Percentiles rank a stretch among this genome's conserved stretches.
phyloP scores from a whole-genome alignment of 176 grass and related monocot genomes.

The Aegilops speltoides region DNA sequence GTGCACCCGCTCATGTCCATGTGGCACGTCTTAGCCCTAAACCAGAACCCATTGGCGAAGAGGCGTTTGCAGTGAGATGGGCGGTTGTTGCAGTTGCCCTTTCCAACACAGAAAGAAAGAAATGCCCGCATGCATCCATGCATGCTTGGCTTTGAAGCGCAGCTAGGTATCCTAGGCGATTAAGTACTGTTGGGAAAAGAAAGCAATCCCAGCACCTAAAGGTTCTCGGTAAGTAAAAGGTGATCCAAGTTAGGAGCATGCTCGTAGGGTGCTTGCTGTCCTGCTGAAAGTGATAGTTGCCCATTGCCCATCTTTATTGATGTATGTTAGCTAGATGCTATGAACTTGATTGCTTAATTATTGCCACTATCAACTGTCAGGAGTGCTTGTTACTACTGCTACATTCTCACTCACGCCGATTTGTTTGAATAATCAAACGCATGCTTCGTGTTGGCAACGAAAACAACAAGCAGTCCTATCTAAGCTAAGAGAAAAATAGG shows the following conservation, averaged over 20 bases:
- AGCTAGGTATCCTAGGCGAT: conserved; percentile 37
- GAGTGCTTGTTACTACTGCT: background rate
- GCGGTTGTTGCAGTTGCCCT: conserved; percentile 15
- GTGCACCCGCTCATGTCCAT: background rate
- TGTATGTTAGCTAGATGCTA: conserved; percentile 35
- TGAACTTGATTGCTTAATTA: background rate
- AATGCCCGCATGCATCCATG: background rate
- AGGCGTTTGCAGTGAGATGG: background rate
- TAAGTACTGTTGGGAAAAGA: conserved; percentile 11
- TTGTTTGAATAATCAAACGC: too few relatives aligned
- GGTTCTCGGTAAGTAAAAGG: conserved; percentile 21
- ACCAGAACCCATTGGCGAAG: background rate
- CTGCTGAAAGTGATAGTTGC: conserved; percentile 38
- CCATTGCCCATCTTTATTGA: conserved; percentile 16
- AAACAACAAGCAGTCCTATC: too few relatives aligned
- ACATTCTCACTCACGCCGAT: too few relatives aligned
- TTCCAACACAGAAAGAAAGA: conserved; percentile 22
- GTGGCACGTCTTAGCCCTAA: background rate
- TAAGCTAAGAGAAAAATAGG: too few relatives aligned
- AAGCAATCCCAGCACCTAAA: conserved; percentile 5
- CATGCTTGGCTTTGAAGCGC: conserved; percentile 45
- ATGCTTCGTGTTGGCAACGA: too few relatives aligned
- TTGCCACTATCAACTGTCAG: background rate
- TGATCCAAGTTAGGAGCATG: background rate
- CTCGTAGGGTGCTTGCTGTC: background rate